A percentile compares a stretch with the other conserved stretches of the same genome.
phyloP scores from a whole-genome alignment of 768 basidiomycete species.

The Peribolospora baueri region DNA sequence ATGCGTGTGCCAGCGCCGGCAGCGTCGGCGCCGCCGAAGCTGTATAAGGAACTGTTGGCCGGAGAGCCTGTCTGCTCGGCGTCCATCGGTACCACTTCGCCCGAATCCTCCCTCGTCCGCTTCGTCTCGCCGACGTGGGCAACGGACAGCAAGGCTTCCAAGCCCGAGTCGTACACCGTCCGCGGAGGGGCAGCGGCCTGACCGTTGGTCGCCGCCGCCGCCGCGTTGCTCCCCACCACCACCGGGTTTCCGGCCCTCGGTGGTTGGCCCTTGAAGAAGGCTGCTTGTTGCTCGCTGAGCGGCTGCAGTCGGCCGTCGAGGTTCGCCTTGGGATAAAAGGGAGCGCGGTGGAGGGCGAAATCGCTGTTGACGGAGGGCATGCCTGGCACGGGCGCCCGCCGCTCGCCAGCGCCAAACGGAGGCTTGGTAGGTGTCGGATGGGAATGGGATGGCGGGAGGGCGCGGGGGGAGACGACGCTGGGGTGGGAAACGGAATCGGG shows the following conservation, averaged over 20 bases:
- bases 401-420: constrained; percentile 1
- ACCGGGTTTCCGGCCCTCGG: too few relatives aligned
- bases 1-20: constrained; percentile 4
- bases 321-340: not conserved
- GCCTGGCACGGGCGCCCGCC: not conserved
- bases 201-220: too few relatives aligned
- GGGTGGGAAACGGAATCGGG: constrained; percentile 3
- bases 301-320: not conserved
- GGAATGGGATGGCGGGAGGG: constrained; percentile 11
- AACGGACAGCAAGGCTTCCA: not conserved
- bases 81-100: too few relatives aligned
- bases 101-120: not conserved
- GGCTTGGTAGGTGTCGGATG: constrained; percentile 1
- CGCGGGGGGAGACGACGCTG: constrained; percentile 7
- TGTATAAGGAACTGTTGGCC: too few relatives aligned
- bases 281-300: not conserved
- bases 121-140: not conserved
- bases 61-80: too few relatives aligned
- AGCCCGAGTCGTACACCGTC: not conserved
- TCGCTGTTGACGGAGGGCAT: not conserved
- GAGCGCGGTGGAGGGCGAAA: not conserved
- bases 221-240: too few relatives aligned
- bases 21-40: not conserved
- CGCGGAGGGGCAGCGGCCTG: not conserved
- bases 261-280: not conserved